Conservation (phyloP, 2,329 filamentous ascomycete genomes). For the Penicillium nordicum region DNA sequence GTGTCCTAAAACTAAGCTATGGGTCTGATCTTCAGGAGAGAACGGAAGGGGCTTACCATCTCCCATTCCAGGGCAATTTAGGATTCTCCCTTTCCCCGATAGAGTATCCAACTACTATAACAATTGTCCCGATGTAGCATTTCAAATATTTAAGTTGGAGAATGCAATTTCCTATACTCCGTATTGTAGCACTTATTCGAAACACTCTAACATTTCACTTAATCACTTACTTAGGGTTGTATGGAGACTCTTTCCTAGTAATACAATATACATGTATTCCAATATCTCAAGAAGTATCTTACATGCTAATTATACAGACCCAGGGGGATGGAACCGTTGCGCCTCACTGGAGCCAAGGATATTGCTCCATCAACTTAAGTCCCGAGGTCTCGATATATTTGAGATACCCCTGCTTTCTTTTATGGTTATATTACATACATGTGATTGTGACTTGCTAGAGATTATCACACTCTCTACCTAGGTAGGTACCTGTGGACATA, state of each 20-base stretch:
- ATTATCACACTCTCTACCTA: too few relatives aligned
- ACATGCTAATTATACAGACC: constrained; percentile 3
- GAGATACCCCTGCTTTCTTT: not conserved
- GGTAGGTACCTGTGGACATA: too few relatives aligned
- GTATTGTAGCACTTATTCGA: not conserved
- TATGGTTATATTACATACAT: not conserved
- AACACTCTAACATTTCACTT: not conserved
- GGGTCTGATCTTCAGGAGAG: constrained; percentile 30
- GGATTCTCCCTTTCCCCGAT: constrained; percentile 1
- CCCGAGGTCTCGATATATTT: not conserved
- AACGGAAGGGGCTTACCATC: constrained; percentile 15
- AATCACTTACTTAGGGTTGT: not conserved
- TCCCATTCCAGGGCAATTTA: constrained; percentile 14
- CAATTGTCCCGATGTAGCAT: not conserved
- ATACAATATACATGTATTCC: too few relatives aligned
- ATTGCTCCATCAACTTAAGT: not conserved
- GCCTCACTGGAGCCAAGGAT: constrained; percentile 9
- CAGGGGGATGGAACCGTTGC: constrained; percentile 22
- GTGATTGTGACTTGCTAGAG: not conserved
- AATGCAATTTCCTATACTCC: not conserved
- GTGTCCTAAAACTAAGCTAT: not conserved
- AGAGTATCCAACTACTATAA: not conserved
- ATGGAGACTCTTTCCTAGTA: not conserved
- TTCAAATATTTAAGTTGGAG: not conserved
- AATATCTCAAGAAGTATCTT: not conserved